phyloP scores from a whole-genome alignment of 805 yeast species.

The Ogataea methanolica region DNA sequence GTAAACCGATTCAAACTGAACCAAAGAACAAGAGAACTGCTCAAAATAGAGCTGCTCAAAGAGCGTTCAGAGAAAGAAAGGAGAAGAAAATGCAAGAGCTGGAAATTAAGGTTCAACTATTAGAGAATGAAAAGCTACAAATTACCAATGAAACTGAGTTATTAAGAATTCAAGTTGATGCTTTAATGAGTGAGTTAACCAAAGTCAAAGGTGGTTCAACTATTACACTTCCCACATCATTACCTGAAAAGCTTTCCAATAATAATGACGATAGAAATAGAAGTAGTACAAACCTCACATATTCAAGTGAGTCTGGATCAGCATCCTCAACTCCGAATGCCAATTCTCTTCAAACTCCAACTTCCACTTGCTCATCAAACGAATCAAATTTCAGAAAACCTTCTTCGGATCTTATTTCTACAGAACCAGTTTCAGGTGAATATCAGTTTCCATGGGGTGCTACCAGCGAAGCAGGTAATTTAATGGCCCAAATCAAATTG shows the following conservation, averaged over 20 bases:
- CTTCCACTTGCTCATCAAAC: slow-evolving; percentile 14
- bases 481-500: not conserved
- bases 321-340: slow-evolving; percentile 13
- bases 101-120: slow-evolving; percentile 66
- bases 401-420: no score
- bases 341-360: slow-evolving; percentile 13
- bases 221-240: not conserved
- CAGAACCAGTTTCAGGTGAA: not conserved
- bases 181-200: slow-evolving; percentile 63
- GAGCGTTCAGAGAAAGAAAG: slow-evolving; percentile 93
- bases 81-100: slow-evolving; percentile 82
- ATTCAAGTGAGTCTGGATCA: slow-evolving; percentile 12
- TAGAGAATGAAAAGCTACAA: slow-evolving; percentile 69
- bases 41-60: slow-evolving; percentile 97
- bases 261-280: not conserved
- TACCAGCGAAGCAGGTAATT: not conserved
- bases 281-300: not conserved
- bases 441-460: slow-evolving; percentile 1
- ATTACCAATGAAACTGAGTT: slow-evolving; percentile 70
- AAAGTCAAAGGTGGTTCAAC: slow-evolving; percentile 13
- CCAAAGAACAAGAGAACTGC: slow-evolving; percentile 90
- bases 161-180: slow-evolving; percentile 69
- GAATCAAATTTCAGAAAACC: no score
- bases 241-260: not conserved
- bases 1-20: slow-evolving; percentile 67